Percentiles rank a stretch among this genome's conserved stretches.
These are phyloP conservation scores for Gentiana macrophylla DNA, from an alignment of 257 asterid species.

Conservation along the genomic window DNA sequence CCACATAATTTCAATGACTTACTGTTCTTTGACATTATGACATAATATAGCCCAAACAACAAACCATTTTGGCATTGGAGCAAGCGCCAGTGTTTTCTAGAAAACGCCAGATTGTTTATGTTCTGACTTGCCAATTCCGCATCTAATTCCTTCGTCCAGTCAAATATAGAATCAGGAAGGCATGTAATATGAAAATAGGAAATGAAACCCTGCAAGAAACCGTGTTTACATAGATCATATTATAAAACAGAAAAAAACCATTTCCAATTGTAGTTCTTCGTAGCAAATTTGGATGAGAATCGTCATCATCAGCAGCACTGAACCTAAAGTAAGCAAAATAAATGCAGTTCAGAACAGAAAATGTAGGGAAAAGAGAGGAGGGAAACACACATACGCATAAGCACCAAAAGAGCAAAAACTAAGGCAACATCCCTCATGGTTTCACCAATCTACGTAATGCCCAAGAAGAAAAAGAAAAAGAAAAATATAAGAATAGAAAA, in stretches of 20 bases:
- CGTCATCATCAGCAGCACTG: conserved; percentile 77
- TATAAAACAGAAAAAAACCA: conserved; percentile 28
- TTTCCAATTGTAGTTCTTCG: conserved; percentile 71
- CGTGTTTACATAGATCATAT: conserved; percentile 7
- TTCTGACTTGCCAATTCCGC: conserved; percentile 57
- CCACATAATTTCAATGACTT: not conserved
- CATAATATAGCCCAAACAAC: conserved; percentile 9
- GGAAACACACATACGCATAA: not conserved
- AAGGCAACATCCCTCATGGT: no score
- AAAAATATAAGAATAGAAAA: not conserved
- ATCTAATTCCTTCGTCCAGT: conserved; percentile 83
- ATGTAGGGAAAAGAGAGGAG: not conserved
- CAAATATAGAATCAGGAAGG: conserved; percentile 66
- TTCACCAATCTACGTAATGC: not conserved
- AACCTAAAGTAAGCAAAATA: conserved; percentile 29
- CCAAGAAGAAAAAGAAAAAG: conserved; percentile 1
- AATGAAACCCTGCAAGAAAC: conserved; percentile 8
- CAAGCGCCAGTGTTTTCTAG: conserved; percentile 82
- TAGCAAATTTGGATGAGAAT: conserved; percentile 24
- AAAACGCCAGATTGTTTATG: conserved; percentile 54
- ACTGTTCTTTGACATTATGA: not conserved
- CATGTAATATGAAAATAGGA: conserved; percentile 34
- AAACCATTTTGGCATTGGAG: conserved; percentile 89
- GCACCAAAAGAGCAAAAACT: not conserved
- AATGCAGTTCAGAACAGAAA: not conserved